Percentiles rank a stretch among this genome's conserved stretches.
These are phyloP conservation scores for Rhododendron vialii DNA, from an alignment of 148 eudicot species.

Conservation along the genomic window DNA sequence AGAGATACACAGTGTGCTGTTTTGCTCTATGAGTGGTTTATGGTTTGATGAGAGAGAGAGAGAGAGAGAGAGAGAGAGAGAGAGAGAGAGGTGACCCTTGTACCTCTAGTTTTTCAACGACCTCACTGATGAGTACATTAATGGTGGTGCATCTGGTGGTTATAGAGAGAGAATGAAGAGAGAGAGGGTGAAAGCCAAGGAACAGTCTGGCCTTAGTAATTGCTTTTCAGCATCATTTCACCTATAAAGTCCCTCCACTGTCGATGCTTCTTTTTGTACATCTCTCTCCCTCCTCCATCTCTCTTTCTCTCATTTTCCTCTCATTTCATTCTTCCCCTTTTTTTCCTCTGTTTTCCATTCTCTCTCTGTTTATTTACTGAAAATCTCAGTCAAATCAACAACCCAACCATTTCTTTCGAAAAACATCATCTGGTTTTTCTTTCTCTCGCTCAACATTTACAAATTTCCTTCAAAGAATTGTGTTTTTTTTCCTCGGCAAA, in stretches of 20 bases:
- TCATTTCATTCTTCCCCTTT: neutral
- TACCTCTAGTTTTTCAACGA: slow-evolving; percentile 15
- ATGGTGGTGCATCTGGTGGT: slow-evolving; percentile 36
- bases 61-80: neutral
- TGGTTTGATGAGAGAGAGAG: neutral
- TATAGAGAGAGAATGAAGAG: slow-evolving; percentile 12
- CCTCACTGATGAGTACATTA: slow-evolving; percentile 27
- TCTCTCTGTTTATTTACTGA: neutral
- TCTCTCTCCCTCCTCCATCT: slow-evolving; percentile 13
- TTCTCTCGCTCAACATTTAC: neutral
- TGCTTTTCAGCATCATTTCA: slow-evolving; percentile 30
- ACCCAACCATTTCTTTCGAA: neutral
- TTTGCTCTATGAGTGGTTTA: neutral
- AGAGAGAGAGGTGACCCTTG: neutral
- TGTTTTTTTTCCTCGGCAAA: neutral
- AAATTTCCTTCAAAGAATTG: neutral
- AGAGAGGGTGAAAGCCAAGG: slow-evolving; percentile 38
- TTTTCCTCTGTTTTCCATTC: neutral
- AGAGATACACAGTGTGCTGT: neutral
- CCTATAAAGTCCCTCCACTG: slow-evolving; percentile 37
- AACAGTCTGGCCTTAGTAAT: slow-evolving; percentile 62
- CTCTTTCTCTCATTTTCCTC: neutral
- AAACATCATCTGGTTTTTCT: neutral
- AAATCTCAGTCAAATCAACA: neutral
- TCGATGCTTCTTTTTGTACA: slow-evolving; percentile 13